A percentile compares a stretch with the other conserved stretches of the same genome.
Conservation (phyloP, 2,329 filamentous ascomycete species). For the Fusarium austroafricanum region DNA sequence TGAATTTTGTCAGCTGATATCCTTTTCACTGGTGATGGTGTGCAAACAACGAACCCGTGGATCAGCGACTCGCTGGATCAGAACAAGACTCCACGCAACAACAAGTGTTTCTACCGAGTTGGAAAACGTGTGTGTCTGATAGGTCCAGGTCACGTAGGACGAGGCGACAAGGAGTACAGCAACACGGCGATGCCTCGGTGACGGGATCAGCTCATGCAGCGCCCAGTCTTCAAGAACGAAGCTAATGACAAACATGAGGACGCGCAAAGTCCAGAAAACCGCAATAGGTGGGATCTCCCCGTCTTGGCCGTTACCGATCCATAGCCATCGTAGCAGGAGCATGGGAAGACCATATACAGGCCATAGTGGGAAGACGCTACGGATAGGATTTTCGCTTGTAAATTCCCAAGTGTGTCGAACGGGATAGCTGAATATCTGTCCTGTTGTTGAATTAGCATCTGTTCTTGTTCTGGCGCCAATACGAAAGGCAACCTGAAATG, state of each 20-base stretch:
- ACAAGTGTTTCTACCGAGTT: slow-evolving; percentile 96
- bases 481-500: not conserved
- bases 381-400: slow-evolving; percentile 85
- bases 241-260: slow-evolving; percentile 93
- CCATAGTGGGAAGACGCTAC: slow-evolving; percentile 97
- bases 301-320: slow-evolving; percentile 83
- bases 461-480: not conserved
- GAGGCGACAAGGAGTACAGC: slow-evolving; percentile 90
- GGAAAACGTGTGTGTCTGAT: slow-evolving; percentile 97
- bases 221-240: slow-evolving; percentile 99
- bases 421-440: slow-evolving; percentile 92
- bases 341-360: slow-evolving; percentile 94
- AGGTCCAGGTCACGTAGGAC: slow-evolving; percentile 98
- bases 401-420: slow-evolving; percentile 96
- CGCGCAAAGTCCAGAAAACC: slow-evolving; percentile 89
- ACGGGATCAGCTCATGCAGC: slow-evolving; percentile 87
- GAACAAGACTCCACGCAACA: slow-evolving; percentile 91
- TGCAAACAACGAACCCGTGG: slow-evolving; percentile 70
- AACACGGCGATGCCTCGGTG: slow-evolving; percentile 75
- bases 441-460: slow-evolving; percentile 59
- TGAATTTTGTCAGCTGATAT: slow-evolving; percentile 43
- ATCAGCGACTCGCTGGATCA: slow-evolving; percentile 87
- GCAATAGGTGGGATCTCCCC: slow-evolving; percentile 83
- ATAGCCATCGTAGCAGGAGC: slow-evolving; percentile 91
- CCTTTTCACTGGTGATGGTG: slow-evolving; percentile 6